Conservation (phyloP, 768 basidiomycete genomes). For the Russula lepida region DNA sequence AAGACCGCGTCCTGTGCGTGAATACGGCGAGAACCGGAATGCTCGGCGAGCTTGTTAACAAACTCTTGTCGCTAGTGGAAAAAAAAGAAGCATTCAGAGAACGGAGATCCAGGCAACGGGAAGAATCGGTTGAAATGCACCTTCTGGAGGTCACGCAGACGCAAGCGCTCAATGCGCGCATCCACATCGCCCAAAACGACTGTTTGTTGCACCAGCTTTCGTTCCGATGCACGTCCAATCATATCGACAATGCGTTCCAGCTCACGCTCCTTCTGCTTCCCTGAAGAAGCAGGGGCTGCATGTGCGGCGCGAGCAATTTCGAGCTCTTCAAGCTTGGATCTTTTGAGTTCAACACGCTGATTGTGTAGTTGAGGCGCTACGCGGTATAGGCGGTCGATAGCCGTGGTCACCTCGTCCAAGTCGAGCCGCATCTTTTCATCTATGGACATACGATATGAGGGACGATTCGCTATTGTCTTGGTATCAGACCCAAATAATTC, state of each 20-base stretch:
- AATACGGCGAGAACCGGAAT: conserved; percentile 66
- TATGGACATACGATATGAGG: conserved; percentile 12
- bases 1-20: conserved; percentile 72
- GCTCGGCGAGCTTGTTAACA: conserved; percentile 62
- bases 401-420: conserved; percentile 74
- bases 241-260: conserved; percentile 65
- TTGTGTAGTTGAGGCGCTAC: conserved; percentile 85
- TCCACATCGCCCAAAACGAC: conserved; percentile 56
- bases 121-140: conserved; percentile 31
- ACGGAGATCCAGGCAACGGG: neutral
- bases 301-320: conserved; percentile 55
- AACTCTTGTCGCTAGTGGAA: conserved; percentile 56
- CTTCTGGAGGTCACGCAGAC: conserved; percentile 53
- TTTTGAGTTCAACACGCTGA: conserved; percentile 86
- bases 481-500: conserved; percentile 3
- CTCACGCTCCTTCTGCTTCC: conserved; percentile 48
- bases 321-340: conserved; percentile 60
- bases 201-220: conserved; percentile 61
- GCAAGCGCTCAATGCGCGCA: conserved; percentile 44
- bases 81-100: neutral
- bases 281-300: conserved; percentile 26
- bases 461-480: conserved; percentile 14
- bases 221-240: conserved; percentile 59
- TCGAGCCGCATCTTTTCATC: conserved; percentile 84
- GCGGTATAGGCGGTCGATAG: conserved; percentile 82